These are phyloP conservation scores for Plantago ovata DNA, from an alignment of 257 asterid species.

Conservation along the genomic window DNA sequence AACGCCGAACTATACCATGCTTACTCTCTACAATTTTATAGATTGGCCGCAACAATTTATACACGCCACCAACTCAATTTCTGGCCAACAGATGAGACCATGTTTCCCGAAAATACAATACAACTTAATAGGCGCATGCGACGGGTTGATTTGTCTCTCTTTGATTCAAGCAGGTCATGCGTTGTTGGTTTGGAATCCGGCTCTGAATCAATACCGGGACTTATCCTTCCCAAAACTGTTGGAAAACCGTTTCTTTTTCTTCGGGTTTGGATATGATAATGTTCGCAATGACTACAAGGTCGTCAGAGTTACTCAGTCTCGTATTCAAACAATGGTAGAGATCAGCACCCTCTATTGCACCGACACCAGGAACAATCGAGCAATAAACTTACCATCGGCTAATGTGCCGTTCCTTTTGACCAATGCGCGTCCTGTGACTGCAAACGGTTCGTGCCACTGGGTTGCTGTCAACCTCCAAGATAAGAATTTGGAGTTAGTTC, in stretches of 20 bases:
- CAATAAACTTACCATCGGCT: not conserved
- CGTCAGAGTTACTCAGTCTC: not conserved
- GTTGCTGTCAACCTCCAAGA: not conserved
- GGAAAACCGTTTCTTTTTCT: not conserved
- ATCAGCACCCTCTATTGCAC: not conserved
- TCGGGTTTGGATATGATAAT: not conserved
- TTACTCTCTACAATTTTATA: too few species aligned
- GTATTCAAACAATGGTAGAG: not conserved
- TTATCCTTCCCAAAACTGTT: not conserved
- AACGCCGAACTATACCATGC: not conserved
- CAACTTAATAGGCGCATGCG: not conserved
- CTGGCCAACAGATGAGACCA: too few species aligned
- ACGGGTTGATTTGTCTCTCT: not conserved
- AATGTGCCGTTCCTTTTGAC: not conserved
- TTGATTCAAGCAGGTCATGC: not conserved
- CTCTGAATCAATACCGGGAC: not conserved
- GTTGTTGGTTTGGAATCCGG: not conserved
- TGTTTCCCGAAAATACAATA: too few species aligned
- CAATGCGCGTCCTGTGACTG: not conserved
- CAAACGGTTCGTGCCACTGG: not conserved
- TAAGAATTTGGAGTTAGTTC: not conserved
- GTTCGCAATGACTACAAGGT: not conserved
- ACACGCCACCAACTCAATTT: too few species aligned
- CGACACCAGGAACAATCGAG: too few species aligned
- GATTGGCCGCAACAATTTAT: too few species aligned